These are phyloP conservation scores for Otatea glauca DNA, from an alignment of 176 grass and related monocot species.

Conservation along the genomic window DNA sequence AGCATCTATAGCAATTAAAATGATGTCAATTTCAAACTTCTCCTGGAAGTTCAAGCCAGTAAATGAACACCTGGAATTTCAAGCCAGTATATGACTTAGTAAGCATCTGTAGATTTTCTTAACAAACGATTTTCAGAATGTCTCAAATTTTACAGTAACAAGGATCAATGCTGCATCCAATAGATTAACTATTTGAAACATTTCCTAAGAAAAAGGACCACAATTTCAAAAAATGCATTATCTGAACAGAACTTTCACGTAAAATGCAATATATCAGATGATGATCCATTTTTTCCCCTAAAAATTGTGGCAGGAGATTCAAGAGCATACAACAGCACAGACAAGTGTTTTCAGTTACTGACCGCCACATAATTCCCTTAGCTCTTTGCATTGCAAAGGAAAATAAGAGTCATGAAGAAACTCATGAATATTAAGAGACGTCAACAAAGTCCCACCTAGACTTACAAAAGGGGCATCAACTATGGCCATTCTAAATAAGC, in stretches of 20 bases:
- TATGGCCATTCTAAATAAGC: not conserved
- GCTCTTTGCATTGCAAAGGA: not conserved
- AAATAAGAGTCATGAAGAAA: not conserved
- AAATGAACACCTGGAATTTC: not conserved
- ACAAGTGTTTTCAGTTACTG: not conserved
- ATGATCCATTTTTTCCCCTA: not conserved
- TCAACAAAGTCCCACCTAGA: not conserved
- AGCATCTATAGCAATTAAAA: constrained; percentile 1
- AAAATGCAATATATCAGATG: not conserved
- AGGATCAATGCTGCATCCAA: not conserved
- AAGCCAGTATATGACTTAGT: not conserved
- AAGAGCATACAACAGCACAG: constrained; percentile 1
- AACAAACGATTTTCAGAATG: not conserved
- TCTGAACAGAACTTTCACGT: not conserved
- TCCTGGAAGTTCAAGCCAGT: not conserved
- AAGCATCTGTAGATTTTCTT: not conserved
- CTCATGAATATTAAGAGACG: not conserved
- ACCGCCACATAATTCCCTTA: not conserved
- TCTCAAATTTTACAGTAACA: constrained; percentile 1
- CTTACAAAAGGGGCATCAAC: constrained; percentile 1
- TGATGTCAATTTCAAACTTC: not conserved
- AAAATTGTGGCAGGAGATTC: not conserved
- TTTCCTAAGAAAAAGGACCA: not conserved
- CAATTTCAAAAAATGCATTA: not conserved
- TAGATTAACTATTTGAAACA: not conserved